Evolutionary conservation across 352 stramenopile species (phyloP).

Genomic region (Globisporangium yorkense): DNA sequence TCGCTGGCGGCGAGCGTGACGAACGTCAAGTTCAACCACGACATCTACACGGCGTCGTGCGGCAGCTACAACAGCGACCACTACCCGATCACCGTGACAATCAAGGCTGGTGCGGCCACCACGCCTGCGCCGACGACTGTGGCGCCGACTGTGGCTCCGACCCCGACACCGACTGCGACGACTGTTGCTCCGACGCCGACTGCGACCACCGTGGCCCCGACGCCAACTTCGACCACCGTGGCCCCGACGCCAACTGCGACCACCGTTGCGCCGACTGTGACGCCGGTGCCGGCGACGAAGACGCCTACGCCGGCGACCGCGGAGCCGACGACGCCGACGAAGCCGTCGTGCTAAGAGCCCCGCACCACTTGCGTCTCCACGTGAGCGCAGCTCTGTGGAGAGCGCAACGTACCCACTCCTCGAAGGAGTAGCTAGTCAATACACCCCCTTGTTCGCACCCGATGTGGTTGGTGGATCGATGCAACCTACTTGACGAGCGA

Average conservation of each 20-base stretch:
- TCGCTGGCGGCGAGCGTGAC: constrained; percentile 17
- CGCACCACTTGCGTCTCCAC: neutral
- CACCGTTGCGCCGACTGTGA: neutral
- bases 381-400: neutral
- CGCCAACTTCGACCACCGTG: neutral
- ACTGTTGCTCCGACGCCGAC: neutral
- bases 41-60: constrained; percentile 21
- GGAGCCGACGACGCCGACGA: neutral
- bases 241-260: neutral
- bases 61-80: constrained; percentile 26
- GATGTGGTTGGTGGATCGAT: too few relatives aligned
- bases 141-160: neutral
- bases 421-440: neutral
- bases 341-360: constrained; percentile 1
- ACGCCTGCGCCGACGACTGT: neutral
- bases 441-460: neutral
- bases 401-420: neutral
- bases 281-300: neutral
- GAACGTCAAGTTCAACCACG: constrained; percentile 19
- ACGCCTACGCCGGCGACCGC: neutral
- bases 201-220: neutral
- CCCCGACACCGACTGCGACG: neutral
- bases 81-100: constrained; percentile 26
- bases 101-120: constrained; percentile 3
- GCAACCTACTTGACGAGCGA: too few relatives aligned